Evolutionary conservation across 768 basidiomycete genomes (phyloP).

Genomic region (Panellus pusillus): DNA sequence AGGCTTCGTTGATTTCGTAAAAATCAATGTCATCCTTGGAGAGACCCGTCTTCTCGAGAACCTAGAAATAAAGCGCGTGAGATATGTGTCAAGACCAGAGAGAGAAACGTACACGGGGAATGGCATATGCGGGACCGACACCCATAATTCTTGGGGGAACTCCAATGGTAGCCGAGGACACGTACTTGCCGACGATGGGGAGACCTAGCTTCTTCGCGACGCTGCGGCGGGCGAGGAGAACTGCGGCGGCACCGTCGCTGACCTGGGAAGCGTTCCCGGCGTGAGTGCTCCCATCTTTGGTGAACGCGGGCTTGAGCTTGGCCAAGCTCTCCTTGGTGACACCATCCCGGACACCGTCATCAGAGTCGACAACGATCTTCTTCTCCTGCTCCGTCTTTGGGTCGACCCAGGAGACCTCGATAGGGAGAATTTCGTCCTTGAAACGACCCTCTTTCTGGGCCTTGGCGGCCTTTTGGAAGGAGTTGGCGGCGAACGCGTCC

Average conservation of each 20-base stretch:
- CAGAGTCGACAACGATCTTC: slow-evolving; percentile 70
- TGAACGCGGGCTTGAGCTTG: slow-evolving; percentile 88
- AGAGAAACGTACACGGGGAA: slow-evolving; percentile 53
- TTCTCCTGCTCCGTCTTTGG: slow-evolving; percentile 70
- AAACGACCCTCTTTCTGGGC: slow-evolving; percentile 84
- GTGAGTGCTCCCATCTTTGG: slow-evolving; percentile 72
- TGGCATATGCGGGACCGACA: slow-evolving; percentile 87
- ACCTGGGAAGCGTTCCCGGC: slow-evolving; percentile 89
- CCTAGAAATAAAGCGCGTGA: slow-evolving; percentile 21
- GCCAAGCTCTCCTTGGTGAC: slow-evolving; percentile 74
- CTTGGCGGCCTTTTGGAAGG: slow-evolving; percentile 80
- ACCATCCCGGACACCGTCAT: slow-evolving; percentile 86
- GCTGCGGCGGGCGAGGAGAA: slow-evolving; percentile 78
- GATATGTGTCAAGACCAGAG: not conserved
- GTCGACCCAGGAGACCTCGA: slow-evolving; percentile 67
- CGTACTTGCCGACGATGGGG: slow-evolving; percentile 86
- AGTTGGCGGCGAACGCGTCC: slow-evolving; percentile 81
- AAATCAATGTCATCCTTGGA: slow-evolving; percentile 77
- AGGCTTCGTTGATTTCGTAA: slow-evolving; percentile 92
- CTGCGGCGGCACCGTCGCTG: slow-evolving; percentile 91
- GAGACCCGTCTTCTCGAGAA: slow-evolving; percentile 67
- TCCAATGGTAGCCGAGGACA: slow-evolving; percentile 67
- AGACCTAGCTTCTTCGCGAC: slow-evolving; percentile 80
- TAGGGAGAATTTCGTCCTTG: slow-evolving; percentile 80
- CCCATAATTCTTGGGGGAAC: slow-evolving; percentile 91